A percentile compares a stretch with the other conserved stretches of the same genome.
Conservation (phyloP, 2,329 filamentous ascomycete species). For the Fusarium clavum region DNA sequence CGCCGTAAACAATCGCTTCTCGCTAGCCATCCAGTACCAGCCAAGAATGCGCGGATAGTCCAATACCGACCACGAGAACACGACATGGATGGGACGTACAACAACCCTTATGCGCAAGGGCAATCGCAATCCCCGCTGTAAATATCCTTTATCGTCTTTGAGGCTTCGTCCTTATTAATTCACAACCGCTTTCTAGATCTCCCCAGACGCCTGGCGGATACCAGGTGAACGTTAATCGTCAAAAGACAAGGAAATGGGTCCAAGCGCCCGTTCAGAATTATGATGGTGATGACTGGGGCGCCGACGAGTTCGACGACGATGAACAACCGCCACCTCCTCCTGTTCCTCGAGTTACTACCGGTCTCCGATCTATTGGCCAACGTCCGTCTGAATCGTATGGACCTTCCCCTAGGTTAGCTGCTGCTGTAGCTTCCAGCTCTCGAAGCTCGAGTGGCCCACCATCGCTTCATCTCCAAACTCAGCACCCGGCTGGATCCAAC, state of each 20-base stretch:
- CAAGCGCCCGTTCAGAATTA: conserved; percentile 89
- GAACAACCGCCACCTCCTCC: conserved; percentile 56
- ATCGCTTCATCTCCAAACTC: conserved; percentile 46
- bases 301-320: conserved; percentile 71
- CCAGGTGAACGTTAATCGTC: conserved; percentile 86
- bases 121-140: conserved; percentile 48
- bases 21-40: background rate
- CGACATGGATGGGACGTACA: conserved; percentile 49
- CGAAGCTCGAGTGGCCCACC: conserved; percentile 43
- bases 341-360: conserved; percentile 44
- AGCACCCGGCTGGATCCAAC: conserved; percentile 17
- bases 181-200: conserved; percentile 38
- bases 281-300: conserved; percentile 94
- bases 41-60: conserved; percentile 44
- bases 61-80: conserved; percentile 25
- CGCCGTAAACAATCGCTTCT: conserved; percentile 9
- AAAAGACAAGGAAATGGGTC: conserved; percentile 95
- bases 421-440: conserved; percentile 42
- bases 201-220: conserved; percentile 62
- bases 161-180: conserved; percentile 25
- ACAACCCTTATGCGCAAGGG: conserved; percentile 46
- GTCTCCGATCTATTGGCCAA: conserved; percentile 47
- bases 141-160: conserved; percentile 6
- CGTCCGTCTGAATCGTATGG: conserved; percentile 48
- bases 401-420: conserved; percentile 42